These are phyloP conservation scores for Ehretia macrophylla DNA, from an alignment of 257 asterid genomes.

Conservation along the genomic window DNA sequence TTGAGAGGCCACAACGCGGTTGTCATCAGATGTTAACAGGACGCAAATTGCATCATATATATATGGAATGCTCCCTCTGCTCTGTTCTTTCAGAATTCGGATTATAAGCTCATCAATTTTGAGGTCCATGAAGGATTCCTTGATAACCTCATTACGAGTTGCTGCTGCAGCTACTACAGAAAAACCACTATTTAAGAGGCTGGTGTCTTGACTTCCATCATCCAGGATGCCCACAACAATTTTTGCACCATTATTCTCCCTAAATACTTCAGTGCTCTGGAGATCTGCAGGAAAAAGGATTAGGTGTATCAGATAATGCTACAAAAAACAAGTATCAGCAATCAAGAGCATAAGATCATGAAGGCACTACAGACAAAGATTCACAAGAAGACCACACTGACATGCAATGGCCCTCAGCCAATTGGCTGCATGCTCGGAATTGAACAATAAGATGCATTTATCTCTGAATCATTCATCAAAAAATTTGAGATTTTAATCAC, in stretches of 20 bases:
- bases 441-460: too few relatives aligned
- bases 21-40: conserved; percentile 78
- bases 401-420: too few relatives aligned
- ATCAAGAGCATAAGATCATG: neutral
- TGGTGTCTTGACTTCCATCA: conserved; percentile 41
- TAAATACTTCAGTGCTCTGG: conserved; percentile 66
- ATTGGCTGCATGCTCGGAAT: too few relatives aligned
- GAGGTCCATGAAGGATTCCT: conserved; percentile 80
- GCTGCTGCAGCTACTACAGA: conserved; percentile 86
- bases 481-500: too few relatives aligned
- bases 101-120: conserved; percentile 70
- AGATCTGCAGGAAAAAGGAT: conserved; percentile 57
- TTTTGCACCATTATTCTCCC: conserved; percentile 62
- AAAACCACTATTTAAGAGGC: conserved; percentile 63
- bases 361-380: too few relatives aligned
- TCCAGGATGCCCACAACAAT: conserved; percentile 47
- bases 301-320: too few relatives aligned
- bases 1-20: conserved; percentile 90
- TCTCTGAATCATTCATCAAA: too few relatives aligned
- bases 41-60: conserved; percentile 71
- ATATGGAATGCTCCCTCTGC: conserved; percentile 50
- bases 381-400: too few relatives aligned
- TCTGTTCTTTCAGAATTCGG: conserved; percentile 52
- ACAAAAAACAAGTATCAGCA: neutral
- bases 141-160: conserved; percentile 84